phyloP scores from a whole-genome alignment of 108 stramenopile genomes.

The Epipyxis sp. region DNA sequence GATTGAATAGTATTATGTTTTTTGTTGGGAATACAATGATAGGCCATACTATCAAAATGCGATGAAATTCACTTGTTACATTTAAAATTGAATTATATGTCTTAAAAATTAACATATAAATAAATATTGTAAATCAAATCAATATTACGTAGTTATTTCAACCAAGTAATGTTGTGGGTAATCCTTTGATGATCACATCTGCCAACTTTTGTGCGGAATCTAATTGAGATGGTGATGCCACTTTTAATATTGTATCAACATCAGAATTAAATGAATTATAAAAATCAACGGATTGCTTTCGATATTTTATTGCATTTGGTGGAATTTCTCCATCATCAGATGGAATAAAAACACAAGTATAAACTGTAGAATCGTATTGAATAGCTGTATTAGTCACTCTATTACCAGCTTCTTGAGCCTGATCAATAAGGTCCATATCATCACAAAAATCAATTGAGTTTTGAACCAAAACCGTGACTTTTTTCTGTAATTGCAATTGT shows the following conservation, averaged over 20 bases:
- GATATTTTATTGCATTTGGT: conserved; percentile 5
- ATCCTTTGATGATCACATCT: background rate
- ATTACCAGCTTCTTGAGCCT: background rate
- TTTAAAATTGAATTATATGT: no score
- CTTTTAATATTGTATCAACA: background rate
- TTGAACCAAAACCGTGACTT: background rate
- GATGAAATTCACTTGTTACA: no score
- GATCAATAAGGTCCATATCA: background rate
- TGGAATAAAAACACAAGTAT: conserved; percentile 5
- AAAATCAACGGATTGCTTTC: background rate
- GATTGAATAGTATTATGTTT: no score
- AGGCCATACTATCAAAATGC: no score
- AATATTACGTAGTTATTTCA: no score
- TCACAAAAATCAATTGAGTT: background rate
- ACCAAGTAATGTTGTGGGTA: background rate
- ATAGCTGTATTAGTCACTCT: background rate
- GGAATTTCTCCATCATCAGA: background rate
- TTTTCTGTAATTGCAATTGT: background rate
- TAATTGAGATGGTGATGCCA: background rate
- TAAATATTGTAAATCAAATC: no score
- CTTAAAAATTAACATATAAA: no score
- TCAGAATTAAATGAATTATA: background rate
- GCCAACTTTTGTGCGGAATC: background rate
- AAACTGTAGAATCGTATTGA: background rate
- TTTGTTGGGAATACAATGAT: no score